Evolutionary conservation across 1,284 basidiomycete genomes (phyloP).

Genomic region (Ceraceosorus guamensis): DNA sequence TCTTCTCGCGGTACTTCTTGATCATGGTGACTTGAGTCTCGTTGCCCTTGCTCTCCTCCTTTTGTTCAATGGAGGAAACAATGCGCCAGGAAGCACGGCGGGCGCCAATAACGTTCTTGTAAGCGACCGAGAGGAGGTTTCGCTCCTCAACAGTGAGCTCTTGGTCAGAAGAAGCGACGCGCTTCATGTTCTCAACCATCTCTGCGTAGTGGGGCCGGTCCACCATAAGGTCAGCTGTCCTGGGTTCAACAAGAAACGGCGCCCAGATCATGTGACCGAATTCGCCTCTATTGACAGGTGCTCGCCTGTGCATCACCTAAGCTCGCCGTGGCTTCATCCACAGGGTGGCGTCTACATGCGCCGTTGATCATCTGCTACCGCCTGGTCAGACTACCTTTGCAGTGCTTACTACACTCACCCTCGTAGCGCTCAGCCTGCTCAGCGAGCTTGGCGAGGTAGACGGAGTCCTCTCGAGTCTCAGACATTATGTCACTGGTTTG

Average conservation of each 20-base stretch:
- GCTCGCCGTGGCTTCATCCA: too few relatives aligned
- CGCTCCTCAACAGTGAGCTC: constrained; percentile 98
- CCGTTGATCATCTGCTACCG: too few relatives aligned
- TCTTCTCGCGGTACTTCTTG: constrained; percentile 92
- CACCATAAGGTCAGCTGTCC: too few relatives aligned
- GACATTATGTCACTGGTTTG: constrained; percentile 25
- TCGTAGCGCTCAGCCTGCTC: constrained; percentile 50
- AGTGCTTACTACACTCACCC: constrained; percentile 25
- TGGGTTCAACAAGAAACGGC: too few relatives aligned
- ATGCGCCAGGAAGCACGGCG: constrained; percentile 98
- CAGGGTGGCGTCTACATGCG: too few relatives aligned
- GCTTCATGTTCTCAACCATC: constrained; percentile 50
- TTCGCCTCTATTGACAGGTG: too few relatives aligned
- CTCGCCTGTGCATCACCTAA: too few relatives aligned
- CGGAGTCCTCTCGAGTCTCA: constrained; percentile 46
- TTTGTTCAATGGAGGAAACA: constrained; percentile 98
- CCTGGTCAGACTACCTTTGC: too few relatives aligned
- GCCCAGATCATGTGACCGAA: too few relatives aligned
- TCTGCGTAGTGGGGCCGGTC: constrained; percentile 15
- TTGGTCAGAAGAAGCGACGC: constrained; percentile 48
- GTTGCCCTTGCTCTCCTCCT: constrained; percentile 99
- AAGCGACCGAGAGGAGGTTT: constrained; percentile 95
- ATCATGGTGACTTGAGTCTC: constrained; percentile 97
- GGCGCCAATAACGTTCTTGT: constrained; percentile 99
- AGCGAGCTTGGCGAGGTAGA: constrained; percentile 49